A percentile compares a stretch with the other conserved stretches of the same genome.
phyloP scores from a whole-genome alignment of 768 basidiomycete genomes.

The Mycena vulgaris region DNA sequence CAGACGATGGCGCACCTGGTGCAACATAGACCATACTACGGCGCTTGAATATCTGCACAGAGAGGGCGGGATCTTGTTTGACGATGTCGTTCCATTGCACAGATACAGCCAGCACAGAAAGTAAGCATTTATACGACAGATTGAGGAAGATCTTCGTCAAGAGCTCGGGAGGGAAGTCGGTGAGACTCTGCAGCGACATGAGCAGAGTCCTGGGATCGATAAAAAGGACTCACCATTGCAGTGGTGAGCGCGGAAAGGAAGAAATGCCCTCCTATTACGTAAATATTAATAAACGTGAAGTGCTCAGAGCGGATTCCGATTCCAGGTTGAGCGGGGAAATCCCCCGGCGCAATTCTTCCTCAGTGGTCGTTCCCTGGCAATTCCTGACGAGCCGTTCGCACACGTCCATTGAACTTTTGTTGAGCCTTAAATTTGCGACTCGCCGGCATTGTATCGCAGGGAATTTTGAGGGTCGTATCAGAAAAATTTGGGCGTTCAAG shows the following conservation, averaged over 20 bases:
- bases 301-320: neutral
- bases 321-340: too few relatives aligned
- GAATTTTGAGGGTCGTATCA: too few relatives aligned
- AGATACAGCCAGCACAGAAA: slow-evolving; percentile 9
- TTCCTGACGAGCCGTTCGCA: too few relatives aligned
- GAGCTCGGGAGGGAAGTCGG: slow-evolving; percentile 12
- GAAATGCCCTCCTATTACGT: too few relatives aligned
- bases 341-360: too few relatives aligned
- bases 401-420: too few relatives aligned
- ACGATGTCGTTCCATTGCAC: slow-evolving; percentile 22
- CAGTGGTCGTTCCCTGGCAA: too few relatives aligned
- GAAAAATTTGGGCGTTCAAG: too few relatives aligned
- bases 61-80: slow-evolving; percentile 2
- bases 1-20: neutral
- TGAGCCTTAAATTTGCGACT: too few relatives aligned
- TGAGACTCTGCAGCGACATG: neutral
- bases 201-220: neutral
- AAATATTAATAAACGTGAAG: neutral
- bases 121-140: slow-evolving; percentile 17
- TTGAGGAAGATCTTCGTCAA: slow-evolving; percentile 21
- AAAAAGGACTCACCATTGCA: slow-evolving; percentile 3
- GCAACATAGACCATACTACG: slow-evolving; percentile 14
- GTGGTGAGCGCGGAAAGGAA: too few relatives aligned
- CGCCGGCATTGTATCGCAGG: too few relatives aligned
- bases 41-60: slow-evolving; percentile 21